Percentiles rank a stretch among this genome's conserved stretches.
These are phyloP conservation scores for Talaromyces sp. DNA, from an alignment of 2,329 filamentous ascomycete species.

Conservation along the genomic window DNA sequence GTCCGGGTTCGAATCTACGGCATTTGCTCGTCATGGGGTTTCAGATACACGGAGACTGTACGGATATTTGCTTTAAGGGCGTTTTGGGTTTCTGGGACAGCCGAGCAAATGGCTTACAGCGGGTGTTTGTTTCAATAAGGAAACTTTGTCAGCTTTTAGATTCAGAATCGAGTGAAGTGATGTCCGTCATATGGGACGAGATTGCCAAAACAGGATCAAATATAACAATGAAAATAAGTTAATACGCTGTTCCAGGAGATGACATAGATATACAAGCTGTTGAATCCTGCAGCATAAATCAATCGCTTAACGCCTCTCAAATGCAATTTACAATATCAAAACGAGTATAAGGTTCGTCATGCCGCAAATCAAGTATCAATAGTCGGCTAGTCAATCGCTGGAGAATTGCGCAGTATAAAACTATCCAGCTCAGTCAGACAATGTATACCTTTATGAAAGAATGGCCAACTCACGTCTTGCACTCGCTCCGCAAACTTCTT, in stretches of 20 bases:
- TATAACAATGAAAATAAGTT: background rate
- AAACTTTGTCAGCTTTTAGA: background rate
- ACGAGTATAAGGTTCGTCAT: background rate
- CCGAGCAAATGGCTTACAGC: slow-evolving; percentile 3
- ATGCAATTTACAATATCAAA: background rate
- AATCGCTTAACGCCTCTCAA: slow-evolving; percentile 6
- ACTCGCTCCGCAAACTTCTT: slow-evolving; percentile 14
- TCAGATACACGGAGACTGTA: background rate
- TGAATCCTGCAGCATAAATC: background rate
- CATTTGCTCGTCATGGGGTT: background rate
- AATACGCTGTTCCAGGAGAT: background rate
- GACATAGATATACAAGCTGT: slow-evolving; percentile 10
- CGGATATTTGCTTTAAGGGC: background rate
- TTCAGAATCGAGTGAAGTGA: background rate
- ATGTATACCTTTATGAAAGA: background rate
- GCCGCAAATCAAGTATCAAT: background rate
- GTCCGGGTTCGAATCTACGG: background rate
- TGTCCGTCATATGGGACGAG: background rate
- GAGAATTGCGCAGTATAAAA: slow-evolving; percentile 18
- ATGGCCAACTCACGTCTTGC: slow-evolving; percentile 38
- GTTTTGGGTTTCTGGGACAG: background rate
- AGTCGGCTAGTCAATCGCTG: slow-evolving; percentile 17
- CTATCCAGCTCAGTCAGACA: background rate
- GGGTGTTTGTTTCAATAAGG: background rate
- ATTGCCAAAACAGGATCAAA: background rate